These are phyloP conservation scores for Cryptococcus amylolentus DNA, from an alignment of 1,284 basidiomycete species.

Conservation along the genomic window DNA sequence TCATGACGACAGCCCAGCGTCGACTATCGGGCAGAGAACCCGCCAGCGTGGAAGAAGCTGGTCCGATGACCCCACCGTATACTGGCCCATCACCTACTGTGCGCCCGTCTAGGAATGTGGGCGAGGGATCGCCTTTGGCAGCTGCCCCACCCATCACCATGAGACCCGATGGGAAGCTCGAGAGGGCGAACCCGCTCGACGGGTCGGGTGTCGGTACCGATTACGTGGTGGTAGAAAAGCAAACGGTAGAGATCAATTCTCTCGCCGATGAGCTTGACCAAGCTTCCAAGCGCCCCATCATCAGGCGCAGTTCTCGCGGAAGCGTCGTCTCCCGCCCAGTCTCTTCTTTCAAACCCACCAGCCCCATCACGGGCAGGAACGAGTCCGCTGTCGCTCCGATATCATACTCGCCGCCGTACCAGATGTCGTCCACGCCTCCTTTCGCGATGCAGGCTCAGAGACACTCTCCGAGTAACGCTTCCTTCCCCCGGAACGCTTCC, in stretches of 20 bases:
- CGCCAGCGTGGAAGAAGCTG: conserved; percentile 34
- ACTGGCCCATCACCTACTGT: conserved; percentile 8
- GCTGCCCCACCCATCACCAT: conserved; percentile 44
- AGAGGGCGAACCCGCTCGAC: conserved; percentile 36
- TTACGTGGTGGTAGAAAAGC: conserved; percentile 59
- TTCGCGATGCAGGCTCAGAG: conserved; percentile 38
- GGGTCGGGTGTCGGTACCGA: conserved; percentile 44
- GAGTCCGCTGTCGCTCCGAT: conserved; percentile 23
- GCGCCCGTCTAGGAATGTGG: conserved; percentile 12
- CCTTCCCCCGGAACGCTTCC: conserved; percentile 33
- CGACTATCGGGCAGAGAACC: conserved; percentile 14
- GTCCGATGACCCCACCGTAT: conserved; percentile 35
- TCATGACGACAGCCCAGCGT: conserved; percentile 21
- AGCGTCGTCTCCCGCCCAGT: conserved; percentile 43
- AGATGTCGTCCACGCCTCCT: conserved; percentile 48
- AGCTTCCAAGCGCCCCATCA: conserved; percentile 40
- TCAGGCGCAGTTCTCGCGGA: conserved; percentile 44
- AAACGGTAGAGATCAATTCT: conserved; percentile 57
- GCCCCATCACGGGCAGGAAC: conserved; percentile 9
- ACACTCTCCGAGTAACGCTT: conserved; percentile 11
- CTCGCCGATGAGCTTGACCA: conserved; percentile 55
- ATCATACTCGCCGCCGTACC: conserved; percentile 51
- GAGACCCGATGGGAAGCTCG: conserved; percentile 24
- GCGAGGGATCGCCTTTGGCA: conserved; percentile 43
- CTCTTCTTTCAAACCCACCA: conserved; percentile 39